Evolutionary conservation across 2,329 filamentous ascomycete species (phyloP), one percentile per base, ranked within the genome.

Genomic region (Teratosphaeria epicoccoides): DNA sequence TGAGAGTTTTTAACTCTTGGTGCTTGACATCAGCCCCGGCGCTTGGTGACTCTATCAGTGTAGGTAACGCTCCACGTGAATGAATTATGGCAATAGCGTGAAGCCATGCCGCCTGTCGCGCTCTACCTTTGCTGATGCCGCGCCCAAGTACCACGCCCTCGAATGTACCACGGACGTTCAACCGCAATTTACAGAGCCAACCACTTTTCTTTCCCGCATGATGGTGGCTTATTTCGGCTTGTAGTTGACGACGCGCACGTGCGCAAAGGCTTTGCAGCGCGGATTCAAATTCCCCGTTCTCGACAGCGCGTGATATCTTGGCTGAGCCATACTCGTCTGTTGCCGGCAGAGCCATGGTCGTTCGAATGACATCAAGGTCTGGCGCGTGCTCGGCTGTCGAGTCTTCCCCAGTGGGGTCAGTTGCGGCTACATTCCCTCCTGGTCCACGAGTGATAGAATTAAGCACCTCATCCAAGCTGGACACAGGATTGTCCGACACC

Each of bases 91-190:
- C 47, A 14, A 57, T 22, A 29, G 56, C 40, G n/a, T 58, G 52
- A 37, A 54, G 17, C 56, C 56, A 60, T 4, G 54, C 57, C 7
- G 52, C 49, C 20, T 45, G 43, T 37, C 54, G 59, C 2, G 58
- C 56, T 10, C 43, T 29, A 26, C 49, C 33, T 37, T 52, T 57
- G 29, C 17, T 50, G 10, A 12, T 14, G 23, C 55, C 55, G 26
- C 48, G 33, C 24, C 53, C 57, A 4, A 24, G n/a, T 22, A 47
- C 44, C 23, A 24, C 22, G 6, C 49, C 49, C 9, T 44, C 28
- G 22, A 28, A 33, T 22, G 50, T 43, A 12, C 43, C 43, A 14
- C 6, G 24, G 12, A 50, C 45, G 22, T 44, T 20, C 12, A 50
- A n/a, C 26, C 23, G 23, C 33, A 50, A 40, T 7, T 17, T 26